Evolutionary conservation across 192 early-diverging fungal genomes (phyloP).

Genomic region (Backusella westeae): DNA sequence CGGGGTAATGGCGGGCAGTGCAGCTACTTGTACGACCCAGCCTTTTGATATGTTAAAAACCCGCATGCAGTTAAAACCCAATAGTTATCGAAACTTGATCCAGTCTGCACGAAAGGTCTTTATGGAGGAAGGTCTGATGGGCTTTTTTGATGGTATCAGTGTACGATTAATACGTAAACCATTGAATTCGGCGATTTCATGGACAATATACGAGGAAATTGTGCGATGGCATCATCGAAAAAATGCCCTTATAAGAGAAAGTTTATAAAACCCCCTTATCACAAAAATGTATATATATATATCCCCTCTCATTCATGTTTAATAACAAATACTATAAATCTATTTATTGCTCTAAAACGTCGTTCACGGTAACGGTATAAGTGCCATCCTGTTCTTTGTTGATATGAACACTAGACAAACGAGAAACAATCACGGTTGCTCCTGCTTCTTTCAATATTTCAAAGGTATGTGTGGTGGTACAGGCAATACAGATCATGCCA

Average conservation of each 20-base stretch:
- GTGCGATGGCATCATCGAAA: slow-evolving; percentile 38
- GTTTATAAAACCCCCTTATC: background rate
- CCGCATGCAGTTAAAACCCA: slow-evolving; percentile 84
- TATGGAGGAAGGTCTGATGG: slow-evolving; percentile 66
- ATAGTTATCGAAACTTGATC: slow-evolving; percentile 57
- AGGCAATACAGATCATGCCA: slow-evolving; percentile 39
- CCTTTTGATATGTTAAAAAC: slow-evolving; percentile 95
- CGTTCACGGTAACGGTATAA: slow-evolving; percentile 29
- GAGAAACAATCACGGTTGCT: slow-evolving; percentile 36
- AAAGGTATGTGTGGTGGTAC: slow-evolving; percentile 41
- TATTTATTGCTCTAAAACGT: slow-evolving; percentile 3
- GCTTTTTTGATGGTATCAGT: slow-evolving; percentile 83
- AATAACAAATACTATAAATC: background rate
- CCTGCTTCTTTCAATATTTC: slow-evolving; percentile 43
- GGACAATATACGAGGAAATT: slow-evolving; percentile 88
- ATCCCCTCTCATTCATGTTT: background rate
- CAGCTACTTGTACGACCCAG: slow-evolving; percentile 79
- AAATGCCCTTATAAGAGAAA: background rate
- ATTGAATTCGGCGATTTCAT: slow-evolving; percentile 82
- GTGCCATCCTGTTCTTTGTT: slow-evolving; percentile 35
- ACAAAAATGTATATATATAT: background rate
- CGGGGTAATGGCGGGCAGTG: slow-evolving; percentile 61
- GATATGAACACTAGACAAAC: slow-evolving; percentile 38
- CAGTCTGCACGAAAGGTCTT: slow-evolving; percentile 47
- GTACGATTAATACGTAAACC: slow-evolving; percentile 83